Conservation (phyloP, 805 yeast genomes). For the Wickerhamomyces strasburgensis region DNA sequence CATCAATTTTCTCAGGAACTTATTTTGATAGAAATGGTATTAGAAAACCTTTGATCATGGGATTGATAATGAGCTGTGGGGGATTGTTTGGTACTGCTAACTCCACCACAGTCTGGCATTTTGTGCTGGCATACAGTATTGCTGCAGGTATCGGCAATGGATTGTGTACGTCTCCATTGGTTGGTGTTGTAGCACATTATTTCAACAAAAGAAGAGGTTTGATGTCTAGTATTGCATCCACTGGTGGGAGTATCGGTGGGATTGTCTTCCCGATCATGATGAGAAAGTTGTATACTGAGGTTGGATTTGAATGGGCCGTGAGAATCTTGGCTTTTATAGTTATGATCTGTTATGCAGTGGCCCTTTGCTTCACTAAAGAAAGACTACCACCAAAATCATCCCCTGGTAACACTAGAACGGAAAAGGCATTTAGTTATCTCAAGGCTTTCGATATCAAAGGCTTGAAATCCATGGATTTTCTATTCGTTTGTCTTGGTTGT, state of each 20-base stretch:
- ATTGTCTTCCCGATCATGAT: conserved; percentile 49
- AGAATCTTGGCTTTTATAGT: conserved; percentile 45
- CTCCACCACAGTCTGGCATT: conserved; percentile 50
- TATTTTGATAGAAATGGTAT: conserved; percentile 53
- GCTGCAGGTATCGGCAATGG: conserved; percentile 55
- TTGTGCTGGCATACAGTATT: conserved; percentile 51
- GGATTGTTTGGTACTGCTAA: conserved; percentile 52
- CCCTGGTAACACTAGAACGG: conserved; percentile 22
- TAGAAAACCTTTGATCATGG: conserved; percentile 34
- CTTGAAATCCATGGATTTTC: conserved; percentile 40
- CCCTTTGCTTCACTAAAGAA: conserved; percentile 35
- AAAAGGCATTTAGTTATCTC: conserved; percentile 23
- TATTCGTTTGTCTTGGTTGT: conserved; percentile 39
- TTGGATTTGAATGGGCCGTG: conserved; percentile 56
- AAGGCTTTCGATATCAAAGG: conserved; percentile 31
- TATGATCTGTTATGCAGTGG: conserved; percentile 30
- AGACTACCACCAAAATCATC: conserved; percentile 31
- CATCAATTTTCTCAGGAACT: conserved; percentile 51
- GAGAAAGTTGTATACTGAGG: conserved; percentile 37
- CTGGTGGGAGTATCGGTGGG: conserved; percentile 54
- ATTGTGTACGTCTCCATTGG: conserved; percentile 48
- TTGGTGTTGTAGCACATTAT: conserved; percentile 63
- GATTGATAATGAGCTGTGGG: conserved; percentile 37
- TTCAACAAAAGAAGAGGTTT: conserved; percentile 52
- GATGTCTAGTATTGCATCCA: conserved; percentile 43